These are phyloP conservation scores for Tolypocladium sp. DNA, from an alignment of 2,329 filamentous ascomycete species.

Conservation along the genomic window DNA sequence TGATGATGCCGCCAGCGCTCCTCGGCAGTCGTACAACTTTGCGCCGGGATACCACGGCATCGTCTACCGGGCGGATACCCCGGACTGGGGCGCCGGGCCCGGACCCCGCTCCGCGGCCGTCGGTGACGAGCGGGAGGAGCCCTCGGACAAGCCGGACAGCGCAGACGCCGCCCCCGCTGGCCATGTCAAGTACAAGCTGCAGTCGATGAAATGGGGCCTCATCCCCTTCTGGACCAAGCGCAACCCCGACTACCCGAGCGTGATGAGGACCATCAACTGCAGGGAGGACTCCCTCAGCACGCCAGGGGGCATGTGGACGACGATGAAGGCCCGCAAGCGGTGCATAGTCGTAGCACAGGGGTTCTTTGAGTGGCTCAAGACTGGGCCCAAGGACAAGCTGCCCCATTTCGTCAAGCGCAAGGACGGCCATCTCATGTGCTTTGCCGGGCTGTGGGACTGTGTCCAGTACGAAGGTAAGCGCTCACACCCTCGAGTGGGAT, in stretches of 20 bases:
- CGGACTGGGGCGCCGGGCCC: slow-evolving; percentile 48
- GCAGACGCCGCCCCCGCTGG: background rate
- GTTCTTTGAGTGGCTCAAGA: slow-evolving; percentile 95
- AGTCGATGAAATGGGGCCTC: slow-evolving; percentile 93
- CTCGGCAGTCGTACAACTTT: slow-evolving; percentile 82
- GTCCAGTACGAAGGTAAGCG: slow-evolving; percentile 64
- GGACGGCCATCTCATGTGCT: slow-evolving; percentile 76
- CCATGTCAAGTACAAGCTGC: slow-evolving; percentile 63
- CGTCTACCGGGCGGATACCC: slow-evolving; percentile 71
- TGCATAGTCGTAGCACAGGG: slow-evolving; percentile 85
- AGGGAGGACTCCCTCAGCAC: slow-evolving; percentile 75
- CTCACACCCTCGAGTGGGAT: no score
- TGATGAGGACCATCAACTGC: slow-evolving; percentile 91
- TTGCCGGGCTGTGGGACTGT: slow-evolving; percentile 89
- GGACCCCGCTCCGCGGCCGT: slow-evolving; percentile 6
- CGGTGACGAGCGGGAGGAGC: slow-evolving; percentile 1
- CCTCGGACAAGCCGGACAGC: background rate
- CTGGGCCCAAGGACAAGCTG: slow-evolving; percentile 64
- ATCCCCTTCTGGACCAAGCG: slow-evolving; percentile 90
- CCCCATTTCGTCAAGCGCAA: slow-evolving; percentile 77
- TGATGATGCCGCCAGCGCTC: slow-evolving; percentile 52
- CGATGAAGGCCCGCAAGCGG: slow-evolving; percentile 82
- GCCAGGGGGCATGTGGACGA: slow-evolving; percentile 78
- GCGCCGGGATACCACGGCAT: slow-evolving; percentile 79
- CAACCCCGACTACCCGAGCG: slow-evolving; percentile 64